These are phyloP conservation scores for Tolypocladium album DNA, from an alignment of 2,329 filamentous ascomycete species.

Conservation along the genomic window DNA sequence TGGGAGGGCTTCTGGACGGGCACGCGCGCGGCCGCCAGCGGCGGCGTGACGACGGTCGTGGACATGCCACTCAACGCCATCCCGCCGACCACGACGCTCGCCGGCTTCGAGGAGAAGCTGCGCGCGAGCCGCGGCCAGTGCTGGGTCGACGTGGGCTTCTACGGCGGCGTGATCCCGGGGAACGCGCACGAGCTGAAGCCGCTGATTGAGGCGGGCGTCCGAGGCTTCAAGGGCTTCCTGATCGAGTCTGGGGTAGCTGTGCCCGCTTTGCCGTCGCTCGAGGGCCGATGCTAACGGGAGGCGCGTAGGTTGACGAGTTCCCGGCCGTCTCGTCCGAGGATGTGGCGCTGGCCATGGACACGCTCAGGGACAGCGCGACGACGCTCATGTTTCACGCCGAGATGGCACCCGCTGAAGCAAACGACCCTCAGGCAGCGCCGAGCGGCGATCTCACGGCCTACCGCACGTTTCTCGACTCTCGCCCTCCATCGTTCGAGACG, in stretches of 20 bases:
- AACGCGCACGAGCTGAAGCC: conserved; percentile 71
- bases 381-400: conserved; percentile 99
- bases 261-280: no score
- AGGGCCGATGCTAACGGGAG: not conserved
- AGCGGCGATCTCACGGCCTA: conserved; percentile 64
- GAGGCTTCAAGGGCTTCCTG: conserved; percentile 95
- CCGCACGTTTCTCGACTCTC: conserved; percentile 82
- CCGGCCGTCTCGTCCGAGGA: conserved; percentile 77
- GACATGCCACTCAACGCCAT: conserved; percentile 98
- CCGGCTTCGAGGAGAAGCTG: conserved; percentile 74
- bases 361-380: conserved; percentile 70
- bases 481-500: conserved; percentile 82
- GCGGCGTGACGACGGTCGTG: conserved; percentile 90
- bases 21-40: conserved; percentile 85
- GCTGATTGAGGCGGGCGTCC: conserved; percentile 74
- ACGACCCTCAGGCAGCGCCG: conserved; percentile 25
- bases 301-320: conserved; percentile 78
- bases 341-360: conserved; percentile 68
- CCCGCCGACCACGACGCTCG: conserved; percentile 84
- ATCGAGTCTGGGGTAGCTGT: conserved; percentile 82
- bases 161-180: conserved; percentile 87
- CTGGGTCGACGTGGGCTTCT: conserved; percentile 99
- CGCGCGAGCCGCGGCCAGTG: conserved; percentile 76
- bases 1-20: conserved; percentile 98
- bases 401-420: conserved; percentile 83